Percentiles rank a stretch among this genome's conserved stretches.
phyloP scores from a whole-genome alignment of 208 protist species.

The Porcisia hertigi region DNA sequence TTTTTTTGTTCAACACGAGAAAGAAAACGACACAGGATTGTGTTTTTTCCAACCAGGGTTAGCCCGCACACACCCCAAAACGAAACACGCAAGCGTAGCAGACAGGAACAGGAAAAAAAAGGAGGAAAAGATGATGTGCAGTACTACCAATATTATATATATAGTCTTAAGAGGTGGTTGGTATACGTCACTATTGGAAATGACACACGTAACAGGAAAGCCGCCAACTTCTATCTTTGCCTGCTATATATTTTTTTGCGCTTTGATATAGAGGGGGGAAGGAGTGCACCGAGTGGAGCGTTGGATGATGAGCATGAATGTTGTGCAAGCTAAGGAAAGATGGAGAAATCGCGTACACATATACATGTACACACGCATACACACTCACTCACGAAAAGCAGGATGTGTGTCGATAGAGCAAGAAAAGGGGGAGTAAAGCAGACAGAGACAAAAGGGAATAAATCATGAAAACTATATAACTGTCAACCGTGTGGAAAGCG shows the following conservation, averaged over 20 bases:
- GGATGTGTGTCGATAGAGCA: not conserved
- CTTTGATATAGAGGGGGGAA: not conserved
- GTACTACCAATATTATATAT: not conserved
- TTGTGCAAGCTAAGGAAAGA: not conserved
- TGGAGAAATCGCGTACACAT: not conserved
- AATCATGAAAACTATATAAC: constrained; percentile 6
- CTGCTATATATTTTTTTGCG: not conserved
- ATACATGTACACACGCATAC: too few relatives aligned
- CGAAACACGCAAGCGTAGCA: not conserved
- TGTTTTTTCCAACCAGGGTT: not conserved
- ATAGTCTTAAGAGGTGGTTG: not conserved
- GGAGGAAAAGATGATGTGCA: not conserved
- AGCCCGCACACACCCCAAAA: not conserved
- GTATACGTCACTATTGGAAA: not conserved
- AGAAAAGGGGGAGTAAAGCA: constrained; percentile 8
- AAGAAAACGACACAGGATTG: not conserved
- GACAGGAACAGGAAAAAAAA: not conserved
- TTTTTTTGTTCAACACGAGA: not conserved
- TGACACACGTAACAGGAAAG: not conserved
- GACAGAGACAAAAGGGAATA: constrained; percentile 12
- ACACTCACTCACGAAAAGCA: not conserved
- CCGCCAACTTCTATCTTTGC: not conserved
- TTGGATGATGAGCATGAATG: not conserved
- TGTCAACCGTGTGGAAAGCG: not conserved
- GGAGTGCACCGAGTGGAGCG: not conserved